Evolutionary conservation across 208 protist species (phyloP).

Genomic region (Acanthamoeba culbertsoni): DNA sequence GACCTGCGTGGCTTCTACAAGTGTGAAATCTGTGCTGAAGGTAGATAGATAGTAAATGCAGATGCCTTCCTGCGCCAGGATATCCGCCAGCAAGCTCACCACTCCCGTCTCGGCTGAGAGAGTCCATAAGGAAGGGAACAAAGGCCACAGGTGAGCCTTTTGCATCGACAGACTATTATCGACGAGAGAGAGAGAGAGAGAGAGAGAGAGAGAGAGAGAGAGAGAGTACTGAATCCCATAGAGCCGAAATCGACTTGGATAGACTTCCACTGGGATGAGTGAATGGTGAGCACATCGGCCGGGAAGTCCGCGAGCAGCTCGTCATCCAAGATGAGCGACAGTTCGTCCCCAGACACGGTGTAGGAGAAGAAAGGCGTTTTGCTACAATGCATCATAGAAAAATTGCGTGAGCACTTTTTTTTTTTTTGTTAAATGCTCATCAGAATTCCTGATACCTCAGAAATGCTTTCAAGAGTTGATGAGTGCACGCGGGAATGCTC

Average conservation of each 20-base stretch:
- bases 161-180: background rate
- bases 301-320: slow-evolving; percentile 34
- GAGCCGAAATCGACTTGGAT: slow-evolving; percentile 47
- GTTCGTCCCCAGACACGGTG: slow-evolving; percentile 18
- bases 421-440: background rate
- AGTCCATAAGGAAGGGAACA: background rate
- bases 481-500: background rate
- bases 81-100: slow-evolving; percentile 36
- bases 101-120: background rate
- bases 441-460: too few relatives aligned
- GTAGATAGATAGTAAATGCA: slow-evolving; percentile 59
- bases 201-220: background rate
- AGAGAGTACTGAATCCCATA: background rate
- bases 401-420: background rate
- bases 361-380: slow-evolving; percentile 49
- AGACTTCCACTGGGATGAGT: background rate
- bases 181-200: background rate
- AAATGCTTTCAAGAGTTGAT: slow-evolving; percentile 33
- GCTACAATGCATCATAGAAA: background rate
- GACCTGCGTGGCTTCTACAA: slow-evolving; percentile 21
- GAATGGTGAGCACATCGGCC: background rate
- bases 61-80: slow-evolving; percentile 47
- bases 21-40: slow-evolving; percentile 38
- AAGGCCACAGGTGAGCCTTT: background rate
- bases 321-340: slow-evolving; percentile 49